Evolutionary conservation across 2,329 filamentous ascomycete species (phyloP), one percentile per base, ranked within the genome.

Genomic region (Hypoxylon sp.): DNA sequence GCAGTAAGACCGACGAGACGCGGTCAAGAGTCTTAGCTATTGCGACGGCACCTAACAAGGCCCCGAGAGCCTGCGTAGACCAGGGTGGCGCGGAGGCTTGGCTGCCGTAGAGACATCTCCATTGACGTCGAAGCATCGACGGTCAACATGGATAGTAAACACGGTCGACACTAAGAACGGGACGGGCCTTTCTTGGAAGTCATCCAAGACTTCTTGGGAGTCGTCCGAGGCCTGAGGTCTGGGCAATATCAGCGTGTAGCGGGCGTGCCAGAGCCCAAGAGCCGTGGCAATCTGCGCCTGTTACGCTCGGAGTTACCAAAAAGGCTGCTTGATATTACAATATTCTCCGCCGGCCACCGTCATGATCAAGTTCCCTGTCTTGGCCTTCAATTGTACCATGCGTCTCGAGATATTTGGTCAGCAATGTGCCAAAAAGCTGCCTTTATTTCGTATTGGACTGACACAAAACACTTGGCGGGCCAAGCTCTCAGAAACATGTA

Each of bases 361-460:
- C 55, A 37, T 50, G 37, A 57, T 50, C 48, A 55, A 52, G 43
- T 60, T 42, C 27, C n/a, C 49, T 53, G 46, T 42, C 55, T 63
- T 65, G 60, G 63, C 57, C 40, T 51, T 64, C 52, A 50, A 62
- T 53, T 62, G 60, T 51, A 13, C 53, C 59, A 55, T 60, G 57
- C 59, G 50, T 47, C 42, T 56, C 55, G 45, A 48, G 24, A 29
- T 43, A 23, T 46, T 46, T 11, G 43, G 55, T 56, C 49, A 58
- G 63, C 58, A 42, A 61, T 58, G 62, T 46, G 55, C 61, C 54
- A 42, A 43, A 37, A 43, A 37, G 51, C 46, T 53, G 41, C 45
- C 43, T 55, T 59, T 49, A 60, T 58, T 59, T 56, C 60, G 54
- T 62, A 61, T 62, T 42, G 48, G n/a, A 65, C 47, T 64, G 51